Percentiles rank a stretch among this genome's conserved stretches.
These are phyloP conservation scores for Russula dissimulans DNA, from an alignment of 768 basidiomycete genomes.

Conservation along the genomic window DNA sequence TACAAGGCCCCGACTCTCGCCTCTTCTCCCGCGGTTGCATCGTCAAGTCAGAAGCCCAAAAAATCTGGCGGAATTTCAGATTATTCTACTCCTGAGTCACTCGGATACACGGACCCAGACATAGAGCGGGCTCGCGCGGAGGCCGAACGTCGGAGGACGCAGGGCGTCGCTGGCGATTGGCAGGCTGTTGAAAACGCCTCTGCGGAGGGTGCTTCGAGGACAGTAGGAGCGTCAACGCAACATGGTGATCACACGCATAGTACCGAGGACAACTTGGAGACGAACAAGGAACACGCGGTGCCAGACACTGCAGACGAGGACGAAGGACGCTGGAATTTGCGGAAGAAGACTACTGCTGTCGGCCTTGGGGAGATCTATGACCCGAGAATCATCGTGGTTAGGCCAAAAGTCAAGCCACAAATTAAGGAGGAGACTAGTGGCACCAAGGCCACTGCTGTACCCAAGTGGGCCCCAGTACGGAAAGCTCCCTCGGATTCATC, in stretches of 20 bases:
- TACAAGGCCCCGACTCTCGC: constrained; percentile 20
- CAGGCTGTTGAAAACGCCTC: constrained; percentile 41
- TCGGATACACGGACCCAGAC: constrained; percentile 76
- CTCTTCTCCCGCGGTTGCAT: constrained; percentile 20
- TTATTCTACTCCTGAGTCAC: constrained; percentile 79
- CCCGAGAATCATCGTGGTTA: constrained; percentile 58
- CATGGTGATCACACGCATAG: constrained; percentile 19
- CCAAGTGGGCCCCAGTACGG: constrained; percentile 16
- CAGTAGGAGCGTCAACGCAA: constrained; percentile 3
- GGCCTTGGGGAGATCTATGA: constrained; percentile 80
- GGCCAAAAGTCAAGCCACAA: constrained; percentile 49
- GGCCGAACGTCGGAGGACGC: constrained; percentile 45
- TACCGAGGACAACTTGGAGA: constrained; percentile 12
- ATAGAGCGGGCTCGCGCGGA: constrained; percentile 55
- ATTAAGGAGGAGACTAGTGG: constrained; percentile 16
- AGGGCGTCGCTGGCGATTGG: constrained; percentile 77
- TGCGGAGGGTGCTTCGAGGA: constrained; percentile 20
- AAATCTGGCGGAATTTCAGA: constrained; percentile 64
- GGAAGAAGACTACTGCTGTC: constrained; percentile 47
- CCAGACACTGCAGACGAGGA: constrained; percentile 36
- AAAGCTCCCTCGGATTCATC: not conserved
- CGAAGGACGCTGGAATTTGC: constrained; percentile 51
- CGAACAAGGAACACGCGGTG: constrained; percentile 22
- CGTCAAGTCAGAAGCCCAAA: constrained; percentile 26
- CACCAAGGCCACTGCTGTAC: not conserved